Percentiles rank a stretch among this genome's conserved stretches.
These are phyloP conservation scores for Omphalea diandra DNA, from an alignment of 441 rosid genomes.

Conservation along the genomic window DNA sequence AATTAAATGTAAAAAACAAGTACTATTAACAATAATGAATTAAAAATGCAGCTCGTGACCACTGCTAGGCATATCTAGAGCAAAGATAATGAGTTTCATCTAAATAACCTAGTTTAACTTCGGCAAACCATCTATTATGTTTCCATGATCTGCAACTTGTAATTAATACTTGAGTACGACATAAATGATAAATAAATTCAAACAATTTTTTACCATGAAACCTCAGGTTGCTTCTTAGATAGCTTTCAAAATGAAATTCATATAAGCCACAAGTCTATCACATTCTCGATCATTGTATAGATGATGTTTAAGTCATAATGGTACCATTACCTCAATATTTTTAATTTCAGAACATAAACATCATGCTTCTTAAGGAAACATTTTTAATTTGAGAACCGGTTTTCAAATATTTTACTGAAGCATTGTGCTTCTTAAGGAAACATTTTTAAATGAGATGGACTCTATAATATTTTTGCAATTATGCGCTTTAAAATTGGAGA, in stretches of 20 bases:
- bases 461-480: neutral
- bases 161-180: neutral
- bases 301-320: too few species aligned
- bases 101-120: neutral
- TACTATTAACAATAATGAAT: neutral
- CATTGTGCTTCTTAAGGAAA: neutral
- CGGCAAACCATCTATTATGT: neutral
- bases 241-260: neutral
- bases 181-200: neutral
- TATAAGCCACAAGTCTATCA: neutral
- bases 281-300: neutral
- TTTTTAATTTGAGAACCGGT: too few species aligned
- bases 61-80: neutral
- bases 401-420: neutral
- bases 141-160: neutral
- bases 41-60: constrained; percentile 9
- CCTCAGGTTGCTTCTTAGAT: neutral
- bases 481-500: constrained; percentile 1
- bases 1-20: neutral
- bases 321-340: too few species aligned
- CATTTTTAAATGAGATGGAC: neutral
- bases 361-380: neutral
- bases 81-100: neutral
- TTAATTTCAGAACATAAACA: too few species aligned
- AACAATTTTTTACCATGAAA: constrained; percentile 5